Conservation (phyloP, 495 filamentous ascomycete species). For the Neurospora cerealis region DNA sequence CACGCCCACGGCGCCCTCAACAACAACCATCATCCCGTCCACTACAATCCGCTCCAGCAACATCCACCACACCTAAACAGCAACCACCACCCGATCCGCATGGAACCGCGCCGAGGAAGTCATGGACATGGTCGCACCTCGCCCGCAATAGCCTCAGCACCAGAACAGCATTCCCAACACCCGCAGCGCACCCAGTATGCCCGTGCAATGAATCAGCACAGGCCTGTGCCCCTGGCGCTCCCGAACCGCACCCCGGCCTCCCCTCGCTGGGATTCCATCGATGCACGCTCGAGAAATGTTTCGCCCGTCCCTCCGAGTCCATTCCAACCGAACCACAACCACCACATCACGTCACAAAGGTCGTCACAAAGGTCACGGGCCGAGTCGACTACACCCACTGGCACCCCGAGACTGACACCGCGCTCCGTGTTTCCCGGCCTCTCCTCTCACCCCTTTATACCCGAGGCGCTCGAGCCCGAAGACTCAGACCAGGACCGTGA, state of each 20-base stretch:
- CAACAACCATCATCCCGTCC: constrained; percentile 10
- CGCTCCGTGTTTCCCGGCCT: constrained; percentile 22
- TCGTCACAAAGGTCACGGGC: constrained; percentile 13
- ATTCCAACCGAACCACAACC: constrained; percentile 6
- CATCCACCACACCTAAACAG: constrained; percentile 4
- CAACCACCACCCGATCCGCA: background rate
- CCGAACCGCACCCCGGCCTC: constrained; percentile 11
- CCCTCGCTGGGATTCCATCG: constrained; percentile 35
- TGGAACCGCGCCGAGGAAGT: background rate
- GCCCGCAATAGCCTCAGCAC: background rate
- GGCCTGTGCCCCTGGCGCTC: background rate
- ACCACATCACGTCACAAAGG: constrained; percentile 5
- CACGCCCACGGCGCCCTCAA: background rate
- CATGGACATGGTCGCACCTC: background rate
- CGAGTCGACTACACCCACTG: constrained; percentile 14
- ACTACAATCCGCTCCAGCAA: constrained; percentile 12
- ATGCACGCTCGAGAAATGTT: constrained; percentile 8
- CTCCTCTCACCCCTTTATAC: constrained; percentile 24
- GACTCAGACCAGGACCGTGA: background rate
- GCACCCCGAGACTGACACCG: constrained; percentile 8
- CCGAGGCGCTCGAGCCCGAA: constrained; percentile 13
- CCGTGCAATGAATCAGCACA: background rate
- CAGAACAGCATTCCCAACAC: background rate
- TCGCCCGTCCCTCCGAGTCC: constrained; percentile 6
- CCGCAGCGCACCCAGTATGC: background rate